A percentile compares a stretch with the other conserved stretches of the same genome.
These are phyloP conservation scores for Myriosclerotinia curreyana DNA, from an alignment of 2,329 filamentous ascomycete species.

Conservation along the genomic window DNA sequence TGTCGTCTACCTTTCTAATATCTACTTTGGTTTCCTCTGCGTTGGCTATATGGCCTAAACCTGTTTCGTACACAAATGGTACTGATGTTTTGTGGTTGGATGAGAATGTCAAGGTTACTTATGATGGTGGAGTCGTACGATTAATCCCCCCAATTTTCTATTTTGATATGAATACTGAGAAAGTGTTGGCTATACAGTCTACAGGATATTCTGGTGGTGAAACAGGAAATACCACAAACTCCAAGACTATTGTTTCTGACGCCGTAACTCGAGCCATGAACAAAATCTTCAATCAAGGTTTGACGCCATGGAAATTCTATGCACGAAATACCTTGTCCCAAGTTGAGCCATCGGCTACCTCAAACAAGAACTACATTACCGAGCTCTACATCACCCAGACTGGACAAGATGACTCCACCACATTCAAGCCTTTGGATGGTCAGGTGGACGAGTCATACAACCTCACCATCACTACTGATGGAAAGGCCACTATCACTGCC, in stretches of 20 bases:
- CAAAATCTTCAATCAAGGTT: constrained; percentile 63
- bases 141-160: constrained; percentile 40
- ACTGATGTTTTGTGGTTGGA: constrained; percentile 53
- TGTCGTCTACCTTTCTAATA: constrained; percentile 27
- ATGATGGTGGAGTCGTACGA: constrained; percentile 57
- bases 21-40: constrained; percentile 28
- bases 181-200: constrained; percentile 25
- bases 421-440: constrained; percentile 59
- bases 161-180: constrained; percentile 32
- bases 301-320: constrained; percentile 77
- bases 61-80: constrained; percentile 51
- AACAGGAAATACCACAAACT: constrained; percentile 34
- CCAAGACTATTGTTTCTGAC: constrained; percentile 53
- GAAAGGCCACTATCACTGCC: constrained; percentile 61
- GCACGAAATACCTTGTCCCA: constrained; percentile 54
- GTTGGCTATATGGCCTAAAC: constrained; percentile 57
- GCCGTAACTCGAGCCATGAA: constrained; percentile 58
- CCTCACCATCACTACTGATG: constrained; percentile 56
- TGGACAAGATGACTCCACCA: constrained; percentile 48
- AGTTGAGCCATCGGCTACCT: constrained; percentile 58
- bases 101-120: constrained; percentile 52
- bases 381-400: constrained; percentile 63
- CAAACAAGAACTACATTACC: constrained; percentile 51
- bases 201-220: constrained; percentile 23
- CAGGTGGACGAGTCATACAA: constrained; percentile 74